Base-by-base conservation (phyloP, 2,329 filamentous ascomycete species). In the Penicillium freii region DNA sequence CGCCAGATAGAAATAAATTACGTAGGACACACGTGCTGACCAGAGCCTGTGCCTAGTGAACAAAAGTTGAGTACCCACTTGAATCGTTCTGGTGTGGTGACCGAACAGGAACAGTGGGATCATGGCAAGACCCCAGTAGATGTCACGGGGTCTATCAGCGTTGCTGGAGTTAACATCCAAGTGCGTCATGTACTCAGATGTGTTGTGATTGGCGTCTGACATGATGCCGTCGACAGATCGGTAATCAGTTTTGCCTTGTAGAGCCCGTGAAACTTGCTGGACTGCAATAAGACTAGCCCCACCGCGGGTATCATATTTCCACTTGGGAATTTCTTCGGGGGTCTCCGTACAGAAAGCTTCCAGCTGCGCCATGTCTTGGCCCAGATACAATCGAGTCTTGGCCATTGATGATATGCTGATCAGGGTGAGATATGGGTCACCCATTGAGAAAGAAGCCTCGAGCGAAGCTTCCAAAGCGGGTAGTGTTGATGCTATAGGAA, bases 191-290 rank as follows among this genome's bases (percentile, higher is more conserved):
- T 85, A 87, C 1, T 75, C 73, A 31, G 69, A 68, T 21, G 78
- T 78, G 45, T 78, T 73, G 67, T 87, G 84, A n/a, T 80, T 71
- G 10, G 78, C 71, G 59, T 87, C 85, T 38, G 78, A 80, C 62
- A 87, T 74, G 7, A 86, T 69, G 19, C 75, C 74, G 3, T 79
- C 72, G 6, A 81, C 71, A 39, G 73, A 71, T n/a, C 74, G 71
- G 43, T 73, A 75, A 4, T 75, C 73, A 0, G 85, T 87, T 65
- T 86, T 87, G 27, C 85, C 85, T 69, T 86, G 83, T 17, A 88
- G 68, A 13, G 85, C 84, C 55, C 83, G 78, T 11, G 78, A 73
- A 52, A 82, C 81, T 72, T 87, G 85, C 59, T 81, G 74, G 13
- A 81, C 77, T 44, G 79, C 76, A 47, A 81, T 74, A n/a, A 87